Conservation (phyloP, 164 flowering plant species). For the Nelumbo lutea region DNA sequence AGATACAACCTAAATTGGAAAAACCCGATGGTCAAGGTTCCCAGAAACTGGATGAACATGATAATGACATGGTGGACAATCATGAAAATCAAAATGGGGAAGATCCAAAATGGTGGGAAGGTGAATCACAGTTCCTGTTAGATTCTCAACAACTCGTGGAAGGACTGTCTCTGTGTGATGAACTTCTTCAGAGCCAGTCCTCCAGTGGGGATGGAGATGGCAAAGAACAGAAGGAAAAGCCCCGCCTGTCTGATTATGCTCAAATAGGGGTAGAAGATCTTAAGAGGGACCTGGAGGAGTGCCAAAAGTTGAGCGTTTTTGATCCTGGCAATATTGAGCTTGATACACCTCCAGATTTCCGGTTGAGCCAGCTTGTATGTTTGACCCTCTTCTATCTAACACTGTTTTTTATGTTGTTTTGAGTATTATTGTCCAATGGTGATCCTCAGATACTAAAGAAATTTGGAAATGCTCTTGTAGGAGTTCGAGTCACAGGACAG, state of each 20-base stretch:
- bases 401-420: no score
- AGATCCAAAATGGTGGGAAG: constrained; percentile 70
- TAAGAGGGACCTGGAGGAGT: constrained; percentile 76
- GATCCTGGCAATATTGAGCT: constrained; percentile 67
- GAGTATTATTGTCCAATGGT: neutral
- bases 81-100: constrained; percentile 30
- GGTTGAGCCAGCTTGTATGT: constrained; percentile 85
- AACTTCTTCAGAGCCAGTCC: constrained; percentile 75
- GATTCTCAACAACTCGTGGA: constrained; percentile 87
- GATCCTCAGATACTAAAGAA: neutral
- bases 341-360: constrained; percentile 81
- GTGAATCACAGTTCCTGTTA: constrained; percentile 60
- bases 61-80: constrained; percentile 19
- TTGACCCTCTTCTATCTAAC: no score
- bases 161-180: constrained; percentile 73
- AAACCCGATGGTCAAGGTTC: constrained; percentile 15
- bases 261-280: constrained; percentile 55
- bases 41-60: constrained; percentile 14
- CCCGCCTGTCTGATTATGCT: constrained; percentile 63
- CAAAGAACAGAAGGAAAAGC: constrained; percentile 24
- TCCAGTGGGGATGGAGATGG: constrained; percentile 39
- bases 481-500: constrained; percentile 89
- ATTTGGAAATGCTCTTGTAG: constrained; percentile 33
- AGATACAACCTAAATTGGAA: constrained; percentile 26
- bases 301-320: constrained; percentile 38